Evolutionary conservation across 129 eudicot genomes (phyloP).

Genomic region (Tagetes erecta): DNA sequence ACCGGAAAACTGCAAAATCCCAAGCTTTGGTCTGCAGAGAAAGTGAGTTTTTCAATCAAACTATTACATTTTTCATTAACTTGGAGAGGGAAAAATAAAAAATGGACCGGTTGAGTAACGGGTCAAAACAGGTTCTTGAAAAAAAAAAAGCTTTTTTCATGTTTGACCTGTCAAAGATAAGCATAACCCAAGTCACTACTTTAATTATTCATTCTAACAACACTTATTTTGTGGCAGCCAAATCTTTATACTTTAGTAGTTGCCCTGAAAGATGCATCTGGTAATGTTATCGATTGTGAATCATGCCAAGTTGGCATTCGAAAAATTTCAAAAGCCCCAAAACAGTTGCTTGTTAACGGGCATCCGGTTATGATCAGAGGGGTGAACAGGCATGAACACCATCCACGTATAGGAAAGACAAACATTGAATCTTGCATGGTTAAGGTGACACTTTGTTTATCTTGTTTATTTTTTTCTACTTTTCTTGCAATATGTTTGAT

Average conservation of each 20-base stretch:
- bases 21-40: constrained; percentile 95
- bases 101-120: background rate
- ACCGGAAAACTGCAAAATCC: constrained; percentile 65
- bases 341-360: constrained; percentile 93
- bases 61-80: background rate
- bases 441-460: constrained; percentile 54
- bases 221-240: constrained; percentile 59
- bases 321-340: constrained; percentile 74
- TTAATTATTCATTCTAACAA: background rate
- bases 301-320: constrained; percentile 93
- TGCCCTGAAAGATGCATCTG: constrained; percentile 80
- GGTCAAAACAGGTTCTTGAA: background rate
- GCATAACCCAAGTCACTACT: background rate
- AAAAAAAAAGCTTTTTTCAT: background rate
- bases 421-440: constrained; percentile 96
- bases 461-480: constrained; percentile 2
- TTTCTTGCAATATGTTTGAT: constrained; percentile 12
- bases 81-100: background rate
- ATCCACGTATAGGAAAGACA: constrained; percentile 94
- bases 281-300: constrained; percentile 74
- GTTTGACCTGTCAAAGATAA: background rate
- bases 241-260: constrained; percentile 83
- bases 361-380: constrained; percentile 87
- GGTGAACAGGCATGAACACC: constrained; percentile 97
- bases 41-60: constrained; percentile 40